These are phyloP conservation scores for Solanum boliviense DNA, from an alignment of 257 asterid species.

Conservation along the genomic window DNA sequence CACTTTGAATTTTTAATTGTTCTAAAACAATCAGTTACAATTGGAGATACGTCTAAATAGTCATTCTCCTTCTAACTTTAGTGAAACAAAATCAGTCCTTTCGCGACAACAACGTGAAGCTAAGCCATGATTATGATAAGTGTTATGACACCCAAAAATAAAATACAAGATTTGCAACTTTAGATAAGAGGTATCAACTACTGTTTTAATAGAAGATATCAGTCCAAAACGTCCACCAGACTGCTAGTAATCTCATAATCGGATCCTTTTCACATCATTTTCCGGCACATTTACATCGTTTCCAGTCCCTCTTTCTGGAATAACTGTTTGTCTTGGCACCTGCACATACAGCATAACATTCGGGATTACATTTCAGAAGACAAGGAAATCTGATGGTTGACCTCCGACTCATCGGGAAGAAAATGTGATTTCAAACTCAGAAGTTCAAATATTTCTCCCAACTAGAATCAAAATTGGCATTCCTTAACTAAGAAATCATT, in stretches of 20 bases:
- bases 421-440: neutral
- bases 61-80: neutral
- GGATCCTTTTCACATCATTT: constrained; percentile 58
- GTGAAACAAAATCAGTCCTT: neutral
- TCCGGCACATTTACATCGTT: constrained; percentile 68
- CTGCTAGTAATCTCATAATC: constrained; percentile 21
- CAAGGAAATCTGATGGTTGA: neutral
- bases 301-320: constrained; percentile 23
- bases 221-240: neutral
- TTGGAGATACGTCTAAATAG: neutral
- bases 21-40: neutral
- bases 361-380: neutral
- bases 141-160: neutral
- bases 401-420: neutral
- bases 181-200: neutral
- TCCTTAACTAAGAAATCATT: neutral
- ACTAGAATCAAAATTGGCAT: neutral
- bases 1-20: neutral
- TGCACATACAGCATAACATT: constrained; percentile 2
- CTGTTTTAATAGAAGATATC: neutral
- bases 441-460: neutral
- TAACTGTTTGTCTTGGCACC: constrained; percentile 21
- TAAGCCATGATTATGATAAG: neutral
- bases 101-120: neutral
- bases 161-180: neutral